Evolutionary conservation across 208 protist species (phyloP), one percentile per base, ranked within the genome.

Genomic region (Zelonia costaricensis): DNA sequence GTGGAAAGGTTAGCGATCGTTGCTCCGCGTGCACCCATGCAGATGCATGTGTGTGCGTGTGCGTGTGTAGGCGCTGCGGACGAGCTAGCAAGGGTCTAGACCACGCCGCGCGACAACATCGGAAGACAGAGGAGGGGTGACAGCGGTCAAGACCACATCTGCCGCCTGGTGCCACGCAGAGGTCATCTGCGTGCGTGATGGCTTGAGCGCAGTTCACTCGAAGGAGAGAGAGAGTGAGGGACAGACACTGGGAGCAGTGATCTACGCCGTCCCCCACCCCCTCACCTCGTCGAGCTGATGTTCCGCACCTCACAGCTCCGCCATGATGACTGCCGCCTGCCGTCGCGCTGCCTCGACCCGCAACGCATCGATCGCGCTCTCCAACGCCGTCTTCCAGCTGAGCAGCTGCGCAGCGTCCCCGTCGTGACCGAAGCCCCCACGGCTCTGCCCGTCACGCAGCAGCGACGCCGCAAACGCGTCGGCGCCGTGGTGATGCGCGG

Each of bases 351-450:
- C 63, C 58, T 89, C 86, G 10, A 64, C 52, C 39, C 80, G 68
- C 75, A 89, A 82, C 57, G 71, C 67, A 39, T 85, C 58, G 55
- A 92, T 87, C 31, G 58, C 77, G 27, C 54, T 64, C 39, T 74
- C 35, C 36, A 92, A 67, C 22, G 65, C 76, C 28, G 78, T 61
- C 43, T 66, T 74, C 64, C 70, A 78, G 18, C 47, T 22, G 54
- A 60, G 48, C 46, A 92, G 72, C 46, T 77, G 69, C 58, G 48
- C 40, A 44, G 84, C 57, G 44, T 92, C 86, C 43, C 74, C 77
- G 20, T 73, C 69, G 31, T 84, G 69, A 4, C 84, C 80, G 28
- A 76, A 79, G 40, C 59, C 59, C 16, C 76, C 54, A 30, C 75
- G 74, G 16, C 39, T 56, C 51, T 81, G 39, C 0, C 84, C 84